phyloP scores from a whole-genome alignment of 2,329 filamentous ascomycete genomes.

The Trichoderma citrinoviride region DNA sequence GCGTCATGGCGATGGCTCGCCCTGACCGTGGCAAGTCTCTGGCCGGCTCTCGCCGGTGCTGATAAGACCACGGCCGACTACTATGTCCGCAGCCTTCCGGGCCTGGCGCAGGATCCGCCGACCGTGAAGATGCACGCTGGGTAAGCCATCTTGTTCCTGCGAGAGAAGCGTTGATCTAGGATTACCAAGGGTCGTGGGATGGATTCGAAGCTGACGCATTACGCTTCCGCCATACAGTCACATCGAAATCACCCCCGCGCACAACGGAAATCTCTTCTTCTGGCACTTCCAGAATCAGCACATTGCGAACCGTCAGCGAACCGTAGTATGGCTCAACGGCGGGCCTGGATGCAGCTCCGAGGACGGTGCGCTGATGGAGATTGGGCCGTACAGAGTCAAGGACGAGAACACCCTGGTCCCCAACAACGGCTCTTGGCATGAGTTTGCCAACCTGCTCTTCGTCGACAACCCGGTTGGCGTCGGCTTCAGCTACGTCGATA shows the following conservation, averaged over 20 bases:
- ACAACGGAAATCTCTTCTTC: constrained; percentile 95
- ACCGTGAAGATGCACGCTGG: constrained; percentile 97
- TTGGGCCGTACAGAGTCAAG: constrained; percentile 86
- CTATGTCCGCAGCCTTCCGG: constrained; percentile 81
- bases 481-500: constrained; percentile 93
- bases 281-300: constrained; percentile 97
- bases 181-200: not conserved
- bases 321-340: constrained; percentile 95
- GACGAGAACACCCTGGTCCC: constrained; percentile 68
- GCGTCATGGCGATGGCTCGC: constrained; percentile 31
- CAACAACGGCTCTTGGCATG: constrained; percentile 97
- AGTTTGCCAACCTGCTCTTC: constrained; percentile 95
- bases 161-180: not conserved
- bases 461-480: constrained; percentile 97
- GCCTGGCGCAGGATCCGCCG: constrained; percentile 68
- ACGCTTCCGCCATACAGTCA: constrained; percentile 56
- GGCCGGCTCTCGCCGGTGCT: constrained; percentile 37
- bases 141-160: constrained; percentile 51
- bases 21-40: constrained; percentile 42
- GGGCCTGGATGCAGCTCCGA: constrained; percentile 96
- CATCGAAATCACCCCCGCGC: constrained; percentile 80
- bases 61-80: constrained; percentile 65
- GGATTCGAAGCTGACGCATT: constrained; percentile 27
- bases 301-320: constrained; percentile 86
- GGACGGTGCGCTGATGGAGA: constrained; percentile 93